Evolutionary conservation across 768 basidiomycete genomes (phyloP), one percentile per base, ranked within the genome.

Genomic region (Mycena albidolilacea): DNA sequence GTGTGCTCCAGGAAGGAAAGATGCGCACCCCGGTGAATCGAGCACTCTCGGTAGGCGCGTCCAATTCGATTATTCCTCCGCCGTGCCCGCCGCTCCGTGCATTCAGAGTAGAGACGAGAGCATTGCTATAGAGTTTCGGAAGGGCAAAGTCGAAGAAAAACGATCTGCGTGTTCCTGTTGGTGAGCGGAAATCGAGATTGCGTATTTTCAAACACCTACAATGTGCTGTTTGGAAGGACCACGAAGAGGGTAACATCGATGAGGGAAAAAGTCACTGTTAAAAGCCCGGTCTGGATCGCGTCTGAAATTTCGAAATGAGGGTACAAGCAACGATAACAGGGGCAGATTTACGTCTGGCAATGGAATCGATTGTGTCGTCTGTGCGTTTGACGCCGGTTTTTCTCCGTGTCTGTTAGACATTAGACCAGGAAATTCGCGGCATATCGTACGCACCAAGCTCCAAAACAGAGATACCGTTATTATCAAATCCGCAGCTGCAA

Each of bases 121-220:
- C 19, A 21, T 50, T 50, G 50, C 50, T 50, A 19, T 50, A 50
- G n/a, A 50, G 50, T 50, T 50, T 50, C n/a, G 50, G 50, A 50
- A 50, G 50, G 7, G 19, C 50, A 50, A 50, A 50, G n/a, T 50
- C 50, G 10, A 50, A 50, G 50, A 50, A 50, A n/a, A 50, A 50
- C 15, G 50, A 50, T n/a, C 50, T 50, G n/a, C n/a, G 9, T 43
- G 9, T 48, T 48, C 7, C 19, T 21, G n/a, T 50, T 21, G n/a
- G 50, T 6, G 19, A 7, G 6, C 15, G n/a, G 19, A 14, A 10
- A 21, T 46, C 11, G 50, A 50, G n/a, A 50, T 6, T 21, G n/a
- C 19, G n/a, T n/a, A 19, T 8, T 10, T 7, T 43, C 41, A 43
- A 43, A 43, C 41, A 43, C 50, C n/a, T 1, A 50, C 50, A 54